Percentiles rank a stretch among this genome's conserved stretches.
These are phyloP conservation scores for Rossbeevera mucosa DNA, from an alignment of 768 basidiomycete genomes.

Conservation along the genomic window DNA sequence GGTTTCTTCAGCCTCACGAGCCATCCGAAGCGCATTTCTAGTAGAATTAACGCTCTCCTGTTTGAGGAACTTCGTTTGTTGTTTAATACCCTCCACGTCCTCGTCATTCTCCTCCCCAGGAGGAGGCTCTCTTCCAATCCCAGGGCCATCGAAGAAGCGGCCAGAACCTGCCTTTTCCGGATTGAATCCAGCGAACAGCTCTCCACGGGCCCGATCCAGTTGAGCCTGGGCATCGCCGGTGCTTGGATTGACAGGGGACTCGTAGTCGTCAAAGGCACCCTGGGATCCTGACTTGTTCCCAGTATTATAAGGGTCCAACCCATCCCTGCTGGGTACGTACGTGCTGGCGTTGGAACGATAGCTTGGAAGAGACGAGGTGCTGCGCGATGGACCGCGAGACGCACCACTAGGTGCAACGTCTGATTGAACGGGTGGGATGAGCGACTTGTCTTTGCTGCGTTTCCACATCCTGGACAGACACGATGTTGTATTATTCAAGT, in stretches of 20 bases:
- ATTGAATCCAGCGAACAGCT: constrained; percentile 73
- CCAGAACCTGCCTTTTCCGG: constrained; percentile 54
- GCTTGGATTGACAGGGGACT: constrained; percentile 8
- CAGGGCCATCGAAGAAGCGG: constrained; percentile 66
- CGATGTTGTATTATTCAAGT: no score
- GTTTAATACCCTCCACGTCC: constrained; percentile 92
- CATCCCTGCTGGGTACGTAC: constrained; percentile 68
- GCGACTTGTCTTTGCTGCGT: constrained; percentile 59
- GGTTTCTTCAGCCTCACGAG: constrained; percentile 95
- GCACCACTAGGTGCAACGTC: constrained; percentile 25
- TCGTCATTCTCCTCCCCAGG: constrained; percentile 77
- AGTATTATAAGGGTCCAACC: constrained; percentile 45
- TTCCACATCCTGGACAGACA: constrained; percentile 36
- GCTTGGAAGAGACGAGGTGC: constrained; percentile 38
- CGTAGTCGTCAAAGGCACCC: constrained; percentile 23
- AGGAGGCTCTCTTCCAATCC: constrained; percentile 39
- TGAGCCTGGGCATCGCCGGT: constrained; percentile 36
- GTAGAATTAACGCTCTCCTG: constrained; percentile 89
- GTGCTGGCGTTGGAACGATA: constrained; percentile 53
- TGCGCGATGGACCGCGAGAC: constrained; percentile 29
- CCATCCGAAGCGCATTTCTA: constrained; percentile 87
- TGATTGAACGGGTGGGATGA: constrained; percentile 64
- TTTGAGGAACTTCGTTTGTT: constrained; percentile 82
- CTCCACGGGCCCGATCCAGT: constrained; percentile 61
- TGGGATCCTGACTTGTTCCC: constrained; percentile 27